Base-by-base conservation (phyloP, 2,329 filamentous ascomycete genomes). In the Didymella exigua region DNA sequence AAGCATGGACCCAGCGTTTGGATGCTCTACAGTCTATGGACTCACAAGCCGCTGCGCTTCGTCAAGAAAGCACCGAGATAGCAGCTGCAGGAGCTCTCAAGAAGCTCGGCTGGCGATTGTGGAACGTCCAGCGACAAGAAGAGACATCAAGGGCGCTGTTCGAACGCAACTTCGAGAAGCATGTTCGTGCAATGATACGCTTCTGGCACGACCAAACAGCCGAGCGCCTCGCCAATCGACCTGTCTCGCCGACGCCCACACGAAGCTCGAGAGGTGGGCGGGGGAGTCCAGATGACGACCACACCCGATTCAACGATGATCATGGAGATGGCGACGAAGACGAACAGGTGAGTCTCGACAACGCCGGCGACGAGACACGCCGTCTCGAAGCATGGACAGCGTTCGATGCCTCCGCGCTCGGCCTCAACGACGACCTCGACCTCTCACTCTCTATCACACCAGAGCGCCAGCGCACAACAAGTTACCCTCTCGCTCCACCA, bases 41-140 rank as follows among this genome's bases (percentile, higher is more conserved):
- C 2, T 48, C 77, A 21, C 76, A 80, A 63, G 84, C 84, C 11
- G 55, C 74, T 3, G 69, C 74, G 1, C 75, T 84, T 30, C 68
- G 77, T 45, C 77, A 79, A 23, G 75, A 81, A 53, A 79, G 78
- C 36, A 71, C 79, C 4, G 77, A 82, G 11, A 72, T 77, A 21
- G 71, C 78, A 4, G 79, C 82, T 13, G 75, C 76, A 10, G 73
- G 72, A 13, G 77, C 76, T 21, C 72, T 86, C 52, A 83, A 82
- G 65, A 83, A 80, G 62, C 72, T 86, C n/a, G 84, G 82, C 48
- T 82, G 85, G 71, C 79, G 79, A 7, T 73, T 83, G 2, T 86
- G 86, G 71, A 82, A 84, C 34, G 72, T 83, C 4, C 75, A 77
- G 21, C 79, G 79, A 46, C 78, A 78, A 21, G 69, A 76, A 9